phyloP scores from a whole-genome alignment of 768 basidiomycete species.

The Nidularia pulvinata region DNA sequence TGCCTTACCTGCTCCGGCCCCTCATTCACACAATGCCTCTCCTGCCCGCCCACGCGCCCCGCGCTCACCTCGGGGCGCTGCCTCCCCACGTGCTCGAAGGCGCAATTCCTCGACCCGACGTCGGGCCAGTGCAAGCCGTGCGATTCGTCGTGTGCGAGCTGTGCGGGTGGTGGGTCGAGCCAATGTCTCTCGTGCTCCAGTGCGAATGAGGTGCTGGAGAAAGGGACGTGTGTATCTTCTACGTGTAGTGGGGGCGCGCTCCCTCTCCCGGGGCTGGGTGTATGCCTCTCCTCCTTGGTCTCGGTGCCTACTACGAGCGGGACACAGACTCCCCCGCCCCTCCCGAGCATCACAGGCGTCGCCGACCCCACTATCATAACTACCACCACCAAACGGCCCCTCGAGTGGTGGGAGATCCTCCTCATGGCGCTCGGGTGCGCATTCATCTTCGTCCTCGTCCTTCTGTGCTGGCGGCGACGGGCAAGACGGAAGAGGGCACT shows the following conservation, averaged over 20 bases:
- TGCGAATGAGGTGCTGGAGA: constrained; percentile 57
- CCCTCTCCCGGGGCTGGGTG: constrained; percentile 54
- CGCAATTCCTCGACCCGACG: constrained; percentile 68
- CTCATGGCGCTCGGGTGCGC: constrained; percentile 82
- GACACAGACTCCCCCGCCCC: constrained; percentile 40
- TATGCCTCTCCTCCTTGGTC: constrained; percentile 80
- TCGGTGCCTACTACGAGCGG: constrained; percentile 44
- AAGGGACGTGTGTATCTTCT: constrained; percentile 63
- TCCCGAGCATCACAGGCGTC: constrained; percentile 60
- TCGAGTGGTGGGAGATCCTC: constrained; percentile 85
- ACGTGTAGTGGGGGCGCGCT: constrained; percentile 54
- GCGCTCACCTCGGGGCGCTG: constrained; percentile 78
- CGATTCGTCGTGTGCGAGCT: constrained; percentile 74
- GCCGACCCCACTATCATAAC: constrained; percentile 41
- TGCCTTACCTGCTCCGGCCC: constrained; percentile 76
- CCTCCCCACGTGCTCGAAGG: constrained; percentile 69
- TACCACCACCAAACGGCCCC: constrained; percentile 22
- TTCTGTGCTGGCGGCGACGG: constrained; percentile 71
- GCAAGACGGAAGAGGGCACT: constrained; percentile 70
- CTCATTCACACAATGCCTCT: constrained; percentile 74
- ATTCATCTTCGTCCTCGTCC: constrained; percentile 68
- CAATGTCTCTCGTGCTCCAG: constrained; percentile 77
- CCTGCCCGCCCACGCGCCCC: constrained; percentile 66
- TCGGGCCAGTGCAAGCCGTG: constrained; percentile 65
- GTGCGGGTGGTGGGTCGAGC: constrained; percentile 64